phyloP scores from a whole-genome alignment of 179 eudicot genomes.

The Vitellaria paradoxa region DNA sequence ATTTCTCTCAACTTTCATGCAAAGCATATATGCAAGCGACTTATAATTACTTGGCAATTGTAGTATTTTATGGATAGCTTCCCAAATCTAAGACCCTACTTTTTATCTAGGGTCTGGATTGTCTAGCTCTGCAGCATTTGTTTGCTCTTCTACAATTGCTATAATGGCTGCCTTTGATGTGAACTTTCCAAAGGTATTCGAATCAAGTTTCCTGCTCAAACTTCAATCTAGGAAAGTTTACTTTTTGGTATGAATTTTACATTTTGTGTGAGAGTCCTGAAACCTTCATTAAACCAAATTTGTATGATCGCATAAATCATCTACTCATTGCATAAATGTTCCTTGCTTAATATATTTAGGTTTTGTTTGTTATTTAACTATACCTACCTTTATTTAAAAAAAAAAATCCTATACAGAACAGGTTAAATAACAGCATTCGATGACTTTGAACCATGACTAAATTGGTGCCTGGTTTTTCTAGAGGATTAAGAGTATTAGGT shows the following conservation, averaged over 20 bases:
- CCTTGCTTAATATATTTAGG: neutral
- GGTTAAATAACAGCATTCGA: neutral
- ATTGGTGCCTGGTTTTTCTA: neutral
- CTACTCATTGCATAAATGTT: neutral
- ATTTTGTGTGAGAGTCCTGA: neutral
- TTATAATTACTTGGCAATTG: no score
- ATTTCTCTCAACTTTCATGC: neutral
- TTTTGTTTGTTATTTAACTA: neutral
- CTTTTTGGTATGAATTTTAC: neutral
- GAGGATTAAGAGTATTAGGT: neutral
- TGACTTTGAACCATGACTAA: neutral
- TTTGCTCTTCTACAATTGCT: slow-evolving; percentile 96
- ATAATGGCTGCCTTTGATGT: slow-evolving; percentile 81
- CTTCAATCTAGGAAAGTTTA: no score
- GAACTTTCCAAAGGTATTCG: slow-evolving; percentile 72
- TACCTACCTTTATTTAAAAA: no score
- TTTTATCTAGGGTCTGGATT: slow-evolving; percentile 80
- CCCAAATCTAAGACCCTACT: slow-evolving; percentile 9
- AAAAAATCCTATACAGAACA: neutral
- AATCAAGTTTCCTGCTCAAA: neutral
- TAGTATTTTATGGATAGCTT: neutral
- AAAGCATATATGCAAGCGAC: neutral
- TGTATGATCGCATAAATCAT: neutral
- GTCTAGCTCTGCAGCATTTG: slow-evolving; percentile 97
- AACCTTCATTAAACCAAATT: neutral